A percentile compares a stretch with the other conserved stretches of the same genome.
These are phyloP conservation scores for Tulasnella sp. DNA, from an alignment of 768 basidiomycete genomes.

Conservation along the genomic window DNA sequence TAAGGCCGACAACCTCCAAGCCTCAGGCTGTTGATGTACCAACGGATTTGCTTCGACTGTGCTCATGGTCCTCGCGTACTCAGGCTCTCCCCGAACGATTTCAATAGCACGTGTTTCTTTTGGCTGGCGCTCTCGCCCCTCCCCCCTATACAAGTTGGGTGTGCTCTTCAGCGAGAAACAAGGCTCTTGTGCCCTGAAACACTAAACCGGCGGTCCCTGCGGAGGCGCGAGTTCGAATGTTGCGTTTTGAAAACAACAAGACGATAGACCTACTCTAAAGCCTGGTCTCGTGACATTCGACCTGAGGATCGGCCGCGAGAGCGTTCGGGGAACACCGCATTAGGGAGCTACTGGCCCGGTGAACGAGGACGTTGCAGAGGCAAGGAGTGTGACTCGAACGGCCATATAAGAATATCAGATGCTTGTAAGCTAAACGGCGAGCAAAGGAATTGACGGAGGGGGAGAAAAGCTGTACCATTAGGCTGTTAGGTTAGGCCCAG, in stretches of 20 bases:
- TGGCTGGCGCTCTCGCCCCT: slow-evolving; percentile 86
- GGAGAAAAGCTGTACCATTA: background rate
- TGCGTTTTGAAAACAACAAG: slow-evolving; percentile 86
- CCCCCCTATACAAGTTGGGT: slow-evolving; percentile 94
- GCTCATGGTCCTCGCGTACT: slow-evolving; percentile 88
- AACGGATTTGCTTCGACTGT: slow-evolving; percentile 38
- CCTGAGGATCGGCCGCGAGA: slow-evolving; percentile 46
- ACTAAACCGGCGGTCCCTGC: slow-evolving; percentile 75
- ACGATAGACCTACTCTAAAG: slow-evolving; percentile 89
- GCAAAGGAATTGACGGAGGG: background rate
- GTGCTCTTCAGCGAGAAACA: slow-evolving; percentile 86
- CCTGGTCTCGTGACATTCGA: background rate
- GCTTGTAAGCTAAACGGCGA: background rate
- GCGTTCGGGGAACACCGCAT: slow-evolving; percentile 62
- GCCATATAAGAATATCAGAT: slow-evolving; percentile 16
- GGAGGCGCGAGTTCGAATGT: slow-evolving; percentile 84
- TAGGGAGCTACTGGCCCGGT: no score
- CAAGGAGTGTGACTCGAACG: slow-evolving; percentile 75
- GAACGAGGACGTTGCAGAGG: no score
- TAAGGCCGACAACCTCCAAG: no score
- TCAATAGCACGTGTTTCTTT: no score
- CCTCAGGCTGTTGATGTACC: background rate
- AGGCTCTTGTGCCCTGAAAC: slow-evolving; percentile 81
- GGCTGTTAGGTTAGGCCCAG: background rate
- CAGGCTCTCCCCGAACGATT: no score